These are phyloP conservation scores for Polymyxa betae DNA, from an alignment of 208 protist species.

Conservation along the genomic window DNA sequence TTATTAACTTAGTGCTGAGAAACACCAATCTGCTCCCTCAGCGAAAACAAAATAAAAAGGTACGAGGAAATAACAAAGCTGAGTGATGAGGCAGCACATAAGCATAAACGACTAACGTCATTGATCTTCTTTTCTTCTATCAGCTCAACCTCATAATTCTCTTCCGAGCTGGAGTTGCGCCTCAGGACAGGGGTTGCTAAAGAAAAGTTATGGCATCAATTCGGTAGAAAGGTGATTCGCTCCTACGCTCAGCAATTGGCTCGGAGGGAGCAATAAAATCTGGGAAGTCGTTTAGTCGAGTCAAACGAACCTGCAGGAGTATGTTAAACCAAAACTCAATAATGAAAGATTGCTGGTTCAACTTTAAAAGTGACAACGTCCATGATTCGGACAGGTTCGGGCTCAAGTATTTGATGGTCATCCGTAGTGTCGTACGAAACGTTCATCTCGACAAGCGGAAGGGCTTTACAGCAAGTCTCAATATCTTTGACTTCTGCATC, in stretches of 20 bases:
- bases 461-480: slow-evolving; percentile 1
- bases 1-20: too few relatives aligned
- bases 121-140: not conserved
- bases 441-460: slow-evolving; percentile 9
- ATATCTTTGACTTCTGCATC: not conserved
- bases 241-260: too few relatives aligned
- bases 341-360: not conserved
- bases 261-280: slow-evolving; percentile 13
- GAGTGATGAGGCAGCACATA: too few relatives aligned
- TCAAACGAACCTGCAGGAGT: not conserved
- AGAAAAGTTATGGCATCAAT: too few relatives aligned
- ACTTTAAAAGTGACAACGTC: slow-evolving; percentile 43
- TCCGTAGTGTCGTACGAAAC: slow-evolving; percentile 4
- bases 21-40: too few relatives aligned
- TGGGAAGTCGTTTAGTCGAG: slow-evolving; percentile 6
- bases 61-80: too few relatives aligned
- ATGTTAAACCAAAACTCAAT: not conserved
- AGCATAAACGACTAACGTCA: too few relatives aligned
- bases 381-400: not conserved
- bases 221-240: too few relatives aligned
- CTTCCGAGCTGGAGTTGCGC: too few relatives aligned
- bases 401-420: not conserved
- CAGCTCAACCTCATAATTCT: not conserved
- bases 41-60: too few relatives aligned
- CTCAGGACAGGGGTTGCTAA: too few relatives aligned